Base-by-base conservation (phyloP, 2,329 filamentous ascomycete species). In the Plectosphaerella sp. region DNA sequence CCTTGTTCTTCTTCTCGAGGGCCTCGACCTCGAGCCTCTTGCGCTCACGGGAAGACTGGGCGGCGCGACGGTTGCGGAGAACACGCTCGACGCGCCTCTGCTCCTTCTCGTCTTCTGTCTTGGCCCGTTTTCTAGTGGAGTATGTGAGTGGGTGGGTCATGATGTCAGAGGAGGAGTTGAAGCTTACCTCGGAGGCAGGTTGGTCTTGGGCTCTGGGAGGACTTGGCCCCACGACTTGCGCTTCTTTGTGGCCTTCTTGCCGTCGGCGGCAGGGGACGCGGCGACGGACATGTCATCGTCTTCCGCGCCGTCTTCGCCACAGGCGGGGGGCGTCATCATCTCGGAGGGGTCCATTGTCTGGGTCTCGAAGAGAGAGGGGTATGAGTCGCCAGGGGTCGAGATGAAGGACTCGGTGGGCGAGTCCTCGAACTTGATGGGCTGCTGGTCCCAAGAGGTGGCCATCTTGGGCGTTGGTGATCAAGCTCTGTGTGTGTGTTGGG, bases 151-250 rank as follows among this genome's bases (percentile, higher is more conserved):
- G 24, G 16, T 45, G 35, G n/a, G 11, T 54, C 48, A 33, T 33
- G 11, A 7, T 8, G 12, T 58, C 57, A 18, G 22, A 22, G 33
- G 22, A 41, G 16, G 52, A 28, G 52, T 10, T 4, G 28, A 47
- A 2, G 65, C 75, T 65, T 83, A 89, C 87, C 92, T 87, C 39
- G 93, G 93, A 55, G 93, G 93, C 8, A 97, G 84, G 66, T 93
- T 95, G 33, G 94, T 97, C 81, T 97, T 97, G 43, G 94, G 94
- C 66, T 95, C 90, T 16, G 94, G 94, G 41, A 97, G 84, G 68
- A 96, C 90, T 72, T 99, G 94, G 48, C 94, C 94, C 94, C 94
- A 99, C 47, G 94, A 97, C 76, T 97, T 99, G 64, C 94, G 82
- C 83, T 97, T 97, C 83, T 97, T 97, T 36, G 80, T 74, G 1